Evolutionary conservation across 2,329 filamentous ascomycete species (phyloP).

Genomic region (Epichloe gansuensis): DNA sequence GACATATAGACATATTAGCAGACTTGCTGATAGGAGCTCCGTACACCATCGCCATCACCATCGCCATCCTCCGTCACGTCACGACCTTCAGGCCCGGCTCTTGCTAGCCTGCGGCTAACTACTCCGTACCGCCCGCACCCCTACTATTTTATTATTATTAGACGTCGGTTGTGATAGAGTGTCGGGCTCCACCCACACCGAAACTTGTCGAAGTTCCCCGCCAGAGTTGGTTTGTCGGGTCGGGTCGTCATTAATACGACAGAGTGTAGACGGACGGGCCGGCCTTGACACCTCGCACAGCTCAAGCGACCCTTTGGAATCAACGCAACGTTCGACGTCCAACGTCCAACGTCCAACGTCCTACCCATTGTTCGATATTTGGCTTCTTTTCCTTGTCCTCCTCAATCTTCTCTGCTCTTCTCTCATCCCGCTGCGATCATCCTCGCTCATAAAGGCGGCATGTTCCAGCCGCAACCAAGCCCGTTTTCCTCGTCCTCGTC

Average conservation of each 20-base stretch:
- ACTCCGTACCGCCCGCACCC: neutral
- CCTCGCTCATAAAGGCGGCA: constrained; percentile 19
- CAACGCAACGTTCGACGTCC: neutral
- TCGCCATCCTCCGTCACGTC: too few species aligned
- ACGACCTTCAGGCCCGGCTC: neutral
- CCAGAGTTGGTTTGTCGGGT: neutral
- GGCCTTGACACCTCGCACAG: constrained; percentile 2
- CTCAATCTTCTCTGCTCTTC: neutral
- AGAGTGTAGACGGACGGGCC: neutral
- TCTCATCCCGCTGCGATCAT: neutral
- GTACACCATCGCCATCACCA: neutral
- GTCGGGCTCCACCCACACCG: constrained; percentile 1
- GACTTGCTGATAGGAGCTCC: neutral
- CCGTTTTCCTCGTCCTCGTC: constrained; percentile 31
- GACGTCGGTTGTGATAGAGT: neutral
- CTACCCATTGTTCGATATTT: too few species aligned
- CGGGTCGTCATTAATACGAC: neutral
- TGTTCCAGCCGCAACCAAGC: constrained; percentile 43
- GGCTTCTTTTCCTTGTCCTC: neutral
- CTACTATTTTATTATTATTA: too few species aligned
- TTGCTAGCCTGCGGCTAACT: constrained; percentile 5
- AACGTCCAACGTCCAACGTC: neutral
- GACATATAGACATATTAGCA: too few species aligned
- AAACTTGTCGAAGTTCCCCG: neutral
- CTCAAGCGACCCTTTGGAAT: neutral